These are phyloP conservation scores for Lactarius trivialis DNA, from an alignment of 768 basidiomycete species.

Conservation along the genomic window DNA sequence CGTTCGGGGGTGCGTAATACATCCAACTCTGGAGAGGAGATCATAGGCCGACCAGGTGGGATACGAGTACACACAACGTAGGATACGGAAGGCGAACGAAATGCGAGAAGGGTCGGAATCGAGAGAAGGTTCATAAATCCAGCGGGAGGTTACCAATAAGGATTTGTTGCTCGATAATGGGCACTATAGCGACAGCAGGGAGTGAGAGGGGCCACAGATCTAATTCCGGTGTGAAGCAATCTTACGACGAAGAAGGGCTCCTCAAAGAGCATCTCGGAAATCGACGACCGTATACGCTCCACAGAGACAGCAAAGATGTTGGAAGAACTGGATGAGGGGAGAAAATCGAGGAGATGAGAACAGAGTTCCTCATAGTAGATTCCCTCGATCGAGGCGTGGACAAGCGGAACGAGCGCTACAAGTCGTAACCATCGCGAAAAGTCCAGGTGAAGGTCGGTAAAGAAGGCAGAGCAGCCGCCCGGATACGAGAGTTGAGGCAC, in stretches of 20 bases:
- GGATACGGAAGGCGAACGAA: slow-evolving; percentile 17
- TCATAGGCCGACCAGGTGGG: slow-evolving; percentile 12
- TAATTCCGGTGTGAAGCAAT: background rate
- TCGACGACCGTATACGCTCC: slow-evolving; percentile 14
- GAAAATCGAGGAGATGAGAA: slow-evolving; percentile 7
- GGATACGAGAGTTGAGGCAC: slow-evolving; percentile 11
- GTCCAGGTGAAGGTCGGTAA: slow-evolving; percentile 19
- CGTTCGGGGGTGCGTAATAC: background rate
- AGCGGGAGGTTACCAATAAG: slow-evolving; percentile 4
- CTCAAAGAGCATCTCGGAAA: slow-evolving; percentile 10
- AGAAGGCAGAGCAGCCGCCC: slow-evolving; percentile 19
- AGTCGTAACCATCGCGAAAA: slow-evolving; percentile 21
- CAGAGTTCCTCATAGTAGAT: slow-evolving; percentile 10
- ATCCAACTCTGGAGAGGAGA: slow-evolving; percentile 8
- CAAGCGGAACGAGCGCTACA: slow-evolving; percentile 15
- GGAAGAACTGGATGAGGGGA: slow-evolving; percentile 7
- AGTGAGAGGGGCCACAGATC: background rate
- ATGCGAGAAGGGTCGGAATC: slow-evolving; percentile 21
- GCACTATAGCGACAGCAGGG: background rate
- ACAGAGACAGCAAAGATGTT: slow-evolving; percentile 14
- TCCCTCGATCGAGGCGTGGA: slow-evolving; percentile 12
- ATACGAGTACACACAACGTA: slow-evolving; percentile 10
- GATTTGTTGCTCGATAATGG: background rate
- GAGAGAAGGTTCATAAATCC: slow-evolving; percentile 17
- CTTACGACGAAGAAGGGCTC: slow-evolving; percentile 20